Evolutionary conservation across 192 early-diverging fungal species (phyloP).

Genomic region (Phlyctochytrium arcticum): DNA sequence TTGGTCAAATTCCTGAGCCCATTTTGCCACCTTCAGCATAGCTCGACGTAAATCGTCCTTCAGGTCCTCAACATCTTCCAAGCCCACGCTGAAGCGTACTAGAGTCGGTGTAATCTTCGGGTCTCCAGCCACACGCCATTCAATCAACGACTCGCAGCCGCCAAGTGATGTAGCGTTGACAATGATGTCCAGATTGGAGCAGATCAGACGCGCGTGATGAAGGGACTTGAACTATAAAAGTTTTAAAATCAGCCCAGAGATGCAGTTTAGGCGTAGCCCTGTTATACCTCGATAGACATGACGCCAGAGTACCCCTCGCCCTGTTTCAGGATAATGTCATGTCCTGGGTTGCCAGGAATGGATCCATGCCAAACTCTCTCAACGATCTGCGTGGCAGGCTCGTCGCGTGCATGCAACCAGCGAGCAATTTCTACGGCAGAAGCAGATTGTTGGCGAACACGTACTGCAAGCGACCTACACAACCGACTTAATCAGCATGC

Average conservation of each 20-base stretch:
- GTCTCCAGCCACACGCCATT: constrained; percentile 60
- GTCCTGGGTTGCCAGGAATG: constrained; percentile 35
- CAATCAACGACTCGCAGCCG: constrained; percentile 60
- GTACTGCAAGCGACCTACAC: constrained; percentile 52
- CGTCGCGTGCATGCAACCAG: constrained; percentile 43
- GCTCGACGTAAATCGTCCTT: constrained; percentile 55
- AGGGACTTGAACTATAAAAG: constrained; percentile 34
- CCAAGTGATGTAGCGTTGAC: constrained; percentile 63
- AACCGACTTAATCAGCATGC: not conserved
- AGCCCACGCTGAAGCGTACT: constrained; percentile 62
- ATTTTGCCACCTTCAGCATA: constrained; percentile 19
- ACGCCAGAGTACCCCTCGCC: constrained; percentile 24
- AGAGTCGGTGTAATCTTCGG: constrained; percentile 36
- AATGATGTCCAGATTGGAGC: constrained; percentile 38
- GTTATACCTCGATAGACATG: constrained; percentile 24
- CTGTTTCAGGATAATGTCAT: constrained; percentile 24
- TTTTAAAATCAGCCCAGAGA: not conserved
- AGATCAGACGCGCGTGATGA: constrained; percentile 45
- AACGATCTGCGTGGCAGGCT: constrained; percentile 21
- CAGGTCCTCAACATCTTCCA: constrained; percentile 64
- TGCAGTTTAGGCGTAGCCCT: not conserved
- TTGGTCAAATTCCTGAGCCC: not conserved
- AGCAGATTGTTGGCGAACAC: constrained; percentile 58
- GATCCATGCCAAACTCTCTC: constrained; percentile 34
- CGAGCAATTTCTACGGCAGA: constrained; percentile 49